phyloP scores from a whole-genome alignment of 1,139 yeast species.

The Taiozyma onychis region DNA sequence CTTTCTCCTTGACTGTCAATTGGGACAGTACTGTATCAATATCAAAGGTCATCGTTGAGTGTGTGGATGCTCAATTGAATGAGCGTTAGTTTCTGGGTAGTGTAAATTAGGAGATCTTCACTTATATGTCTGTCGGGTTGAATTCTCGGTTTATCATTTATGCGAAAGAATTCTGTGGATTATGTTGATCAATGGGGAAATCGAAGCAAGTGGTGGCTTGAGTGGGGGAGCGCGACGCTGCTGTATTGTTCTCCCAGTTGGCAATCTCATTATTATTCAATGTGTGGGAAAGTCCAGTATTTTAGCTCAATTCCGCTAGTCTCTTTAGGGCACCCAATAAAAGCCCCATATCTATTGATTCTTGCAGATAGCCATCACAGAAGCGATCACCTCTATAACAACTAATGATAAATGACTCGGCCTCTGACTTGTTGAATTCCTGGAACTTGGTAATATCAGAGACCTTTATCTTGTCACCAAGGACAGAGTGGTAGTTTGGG shows the following conservation, averaged over 20 bases:
- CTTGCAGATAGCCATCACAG: background rate
- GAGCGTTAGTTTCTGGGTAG: no score
- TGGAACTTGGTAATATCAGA: background rate
- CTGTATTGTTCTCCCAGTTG: no score
- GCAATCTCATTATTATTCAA: no score
- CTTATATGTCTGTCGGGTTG: background rate
- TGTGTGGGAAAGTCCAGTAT: background rate
- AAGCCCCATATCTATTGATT: background rate
- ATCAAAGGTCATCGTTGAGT: conserved; percentile 24
- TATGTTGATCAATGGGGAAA: background rate
- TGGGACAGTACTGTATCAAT: conserved; percentile 36
- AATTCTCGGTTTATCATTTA: background rate
- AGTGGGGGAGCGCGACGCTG: no score
- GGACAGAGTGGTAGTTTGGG: background rate
- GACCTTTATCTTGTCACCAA: background rate
- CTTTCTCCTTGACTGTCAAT: conserved; percentile 43
- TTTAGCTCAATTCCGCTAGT: background rate
- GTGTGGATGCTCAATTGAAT: background rate
- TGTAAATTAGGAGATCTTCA: no score
- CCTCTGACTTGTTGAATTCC: background rate
- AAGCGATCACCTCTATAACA: background rate
- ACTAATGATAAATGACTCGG: background rate
- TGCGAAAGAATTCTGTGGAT: background rate
- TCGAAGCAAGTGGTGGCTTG: background rate
- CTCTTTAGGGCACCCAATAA: background rate